Evolutionary conservation across 2,329 filamentous ascomycete species (phyloP).

Genomic region (Pseudogymnoascus sp.): DNA sequence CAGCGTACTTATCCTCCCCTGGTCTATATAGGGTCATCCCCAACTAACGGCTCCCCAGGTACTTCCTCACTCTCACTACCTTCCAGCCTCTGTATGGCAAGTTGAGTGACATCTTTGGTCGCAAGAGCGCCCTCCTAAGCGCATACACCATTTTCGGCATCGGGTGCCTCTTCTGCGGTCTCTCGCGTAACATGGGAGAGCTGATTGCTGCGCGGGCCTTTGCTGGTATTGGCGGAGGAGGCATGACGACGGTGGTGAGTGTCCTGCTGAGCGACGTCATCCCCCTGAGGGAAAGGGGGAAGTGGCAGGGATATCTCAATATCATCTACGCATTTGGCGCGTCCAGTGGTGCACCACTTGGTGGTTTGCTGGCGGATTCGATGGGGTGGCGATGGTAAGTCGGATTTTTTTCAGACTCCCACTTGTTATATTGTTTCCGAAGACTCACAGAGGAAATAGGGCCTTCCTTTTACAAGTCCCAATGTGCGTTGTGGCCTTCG

Average conservation of each 20-base stretch:
- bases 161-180: constrained; percentile 55
- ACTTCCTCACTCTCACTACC: constrained; percentile 66
- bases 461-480: constrained; percentile 66
- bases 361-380: constrained; percentile 62
- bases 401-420: constrained; percentile 11
- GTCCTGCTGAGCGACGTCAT: constrained; percentile 67
- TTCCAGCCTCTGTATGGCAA: constrained; percentile 71
- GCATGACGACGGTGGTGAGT: constrained; percentile 61
- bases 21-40: not conserved
- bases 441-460: constrained; percentile 33
- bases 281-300: constrained; percentile 58
- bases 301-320: constrained; percentile 69
- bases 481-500: constrained; percentile 56
- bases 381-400: constrained; percentile 67
- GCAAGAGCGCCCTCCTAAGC: constrained; percentile 58
- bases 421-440: not conserved
- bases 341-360: constrained; percentile 60
- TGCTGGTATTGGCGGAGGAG: constrained; percentile 58
- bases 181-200: constrained; percentile 56
- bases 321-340: constrained; percentile 64
- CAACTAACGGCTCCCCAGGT: constrained; percentile 33
- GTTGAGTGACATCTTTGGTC: constrained; percentile 62
- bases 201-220: constrained; percentile 54
- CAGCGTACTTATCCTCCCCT: constrained; percentile 31
- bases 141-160: constrained; percentile 57